These are phyloP conservation scores for Rhododendron vialii DNA, from an alignment of 148 eudicot species.

Conservation along the genomic window DNA sequence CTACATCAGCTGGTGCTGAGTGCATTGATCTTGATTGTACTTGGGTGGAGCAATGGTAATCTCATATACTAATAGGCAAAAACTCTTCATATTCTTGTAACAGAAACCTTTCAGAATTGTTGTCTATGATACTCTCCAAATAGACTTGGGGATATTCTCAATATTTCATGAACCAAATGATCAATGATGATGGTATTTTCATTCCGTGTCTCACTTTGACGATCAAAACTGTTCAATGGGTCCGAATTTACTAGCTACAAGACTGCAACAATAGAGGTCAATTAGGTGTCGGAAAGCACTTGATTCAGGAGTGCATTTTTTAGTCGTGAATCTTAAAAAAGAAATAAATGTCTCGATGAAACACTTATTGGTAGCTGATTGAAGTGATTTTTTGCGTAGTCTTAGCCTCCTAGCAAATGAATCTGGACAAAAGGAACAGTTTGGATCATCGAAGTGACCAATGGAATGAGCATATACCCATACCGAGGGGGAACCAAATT, in stretches of 20 bases:
- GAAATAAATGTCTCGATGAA: not conserved
- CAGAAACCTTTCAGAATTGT: not conserved
- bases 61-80: not conserved
- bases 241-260: not conserved
- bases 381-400: not conserved
- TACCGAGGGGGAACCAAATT: not conserved
- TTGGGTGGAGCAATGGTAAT: conserved; percentile 97
- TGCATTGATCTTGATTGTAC: conserved; percentile 91
- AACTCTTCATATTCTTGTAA: not conserved
- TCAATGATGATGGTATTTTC: not conserved
- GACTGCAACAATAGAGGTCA: not conserved
- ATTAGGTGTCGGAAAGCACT: not conserved
- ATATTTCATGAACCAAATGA: not conserved
- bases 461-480: not conserved
- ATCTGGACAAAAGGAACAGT: not conserved
- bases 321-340: not conserved
- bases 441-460: not conserved
- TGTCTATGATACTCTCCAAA: not conserved
- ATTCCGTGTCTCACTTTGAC: not conserved
- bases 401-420: not conserved
- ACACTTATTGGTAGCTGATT: not conserved
- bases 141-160: not conserved
- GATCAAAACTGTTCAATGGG: not conserved
- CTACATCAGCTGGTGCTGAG: conserved; percentile 93
- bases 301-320: not conserved